Evolutionary conservation across 768 basidiomycete species (phyloP).

Genomic region (Amanita fuliginea): DNA sequence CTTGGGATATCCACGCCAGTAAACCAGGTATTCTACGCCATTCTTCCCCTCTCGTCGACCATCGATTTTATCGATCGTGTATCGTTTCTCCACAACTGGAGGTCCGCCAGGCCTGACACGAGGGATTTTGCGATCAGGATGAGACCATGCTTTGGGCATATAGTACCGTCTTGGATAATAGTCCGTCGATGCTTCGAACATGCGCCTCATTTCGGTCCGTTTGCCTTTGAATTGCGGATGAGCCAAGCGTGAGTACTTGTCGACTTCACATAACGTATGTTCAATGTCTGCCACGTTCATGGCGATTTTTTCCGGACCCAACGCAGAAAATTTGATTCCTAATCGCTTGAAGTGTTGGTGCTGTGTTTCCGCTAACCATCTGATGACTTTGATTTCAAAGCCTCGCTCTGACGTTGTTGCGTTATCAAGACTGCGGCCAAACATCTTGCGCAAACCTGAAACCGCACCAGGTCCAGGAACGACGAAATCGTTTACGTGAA

Average conservation of each 20-base stretch:
- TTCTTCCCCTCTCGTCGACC: slow-evolving; percentile 21
- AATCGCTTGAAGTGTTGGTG: slow-evolving; percentile 48
- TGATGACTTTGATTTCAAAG: slow-evolving; percentile 48
- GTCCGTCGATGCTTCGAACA: slow-evolving; percentile 21
- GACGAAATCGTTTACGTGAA: slow-evolving; percentile 60
- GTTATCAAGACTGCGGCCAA: slow-evolving; percentile 29
- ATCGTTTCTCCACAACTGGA: slow-evolving; percentile 33
- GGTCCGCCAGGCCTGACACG: slow-evolving; percentile 29
- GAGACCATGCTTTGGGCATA: slow-evolving; percentile 47
- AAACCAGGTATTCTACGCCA: slow-evolving; percentile 32
- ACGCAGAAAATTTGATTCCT: slow-evolving; percentile 37
- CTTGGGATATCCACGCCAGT: slow-evolving; percentile 44
- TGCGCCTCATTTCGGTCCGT: slow-evolving; percentile 26
- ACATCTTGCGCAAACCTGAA: slow-evolving; percentile 61
- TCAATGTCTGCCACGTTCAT: slow-evolving; percentile 66
- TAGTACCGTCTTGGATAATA: slow-evolving; percentile 16
- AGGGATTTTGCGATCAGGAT: slow-evolving; percentile 27
- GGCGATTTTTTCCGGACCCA: slow-evolving; percentile 36
- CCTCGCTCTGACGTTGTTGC: slow-evolving; percentile 19
- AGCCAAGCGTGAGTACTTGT: slow-evolving; percentile 60
- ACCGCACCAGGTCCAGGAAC: slow-evolving; percentile 56
- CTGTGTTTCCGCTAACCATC: slow-evolving; percentile 54
- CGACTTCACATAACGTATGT: slow-evolving; percentile 69
- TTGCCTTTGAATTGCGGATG: slow-evolving; percentile 36
- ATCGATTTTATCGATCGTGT: slow-evolving; percentile 24